These are phyloP conservation scores for Pneumocystis carinii DNA, from an alignment of 1,139 yeast species.

Conservation along the genomic window DNA sequence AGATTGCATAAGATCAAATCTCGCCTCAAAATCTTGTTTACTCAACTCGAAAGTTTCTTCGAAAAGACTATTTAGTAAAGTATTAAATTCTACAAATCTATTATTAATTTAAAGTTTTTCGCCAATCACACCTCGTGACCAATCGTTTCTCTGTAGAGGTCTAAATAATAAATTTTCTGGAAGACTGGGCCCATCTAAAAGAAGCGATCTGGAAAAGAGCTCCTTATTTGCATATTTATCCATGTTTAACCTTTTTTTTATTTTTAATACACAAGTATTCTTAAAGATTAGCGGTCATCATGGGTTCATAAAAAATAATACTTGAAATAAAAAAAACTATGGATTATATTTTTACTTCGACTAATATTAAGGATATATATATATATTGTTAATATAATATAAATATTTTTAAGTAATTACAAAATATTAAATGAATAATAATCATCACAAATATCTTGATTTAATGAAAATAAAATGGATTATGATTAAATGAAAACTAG, in stretches of 20 bases:
- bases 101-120: neutral
- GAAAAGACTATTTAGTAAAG: neutral
- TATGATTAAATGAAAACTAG: neutral
- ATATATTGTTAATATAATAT: neutral
- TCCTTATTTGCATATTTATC: neutral
- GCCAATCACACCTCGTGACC: neutral
- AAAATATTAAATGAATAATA: no score
- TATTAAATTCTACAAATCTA: neutral
- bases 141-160: neutral
- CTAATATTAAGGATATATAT: no score
- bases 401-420: neutral
- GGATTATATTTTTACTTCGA: neutral
- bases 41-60: neutral
- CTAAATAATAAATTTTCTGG: neutral
- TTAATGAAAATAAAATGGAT: neutral
- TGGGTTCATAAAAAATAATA: neutral
- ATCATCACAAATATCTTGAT: neutral
- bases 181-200: neutral
- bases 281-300: neutral
- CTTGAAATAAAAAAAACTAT: neutral
- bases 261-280: neutral
- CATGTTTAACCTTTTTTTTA: neutral
- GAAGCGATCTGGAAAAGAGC: neutral
- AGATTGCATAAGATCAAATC: neutral
- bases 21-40: neutral